These are phyloP conservation scores for Tardiomyces depauwii DNA, from an alignment of 1,139 yeast species.

Conservation along the genomic window DNA sequence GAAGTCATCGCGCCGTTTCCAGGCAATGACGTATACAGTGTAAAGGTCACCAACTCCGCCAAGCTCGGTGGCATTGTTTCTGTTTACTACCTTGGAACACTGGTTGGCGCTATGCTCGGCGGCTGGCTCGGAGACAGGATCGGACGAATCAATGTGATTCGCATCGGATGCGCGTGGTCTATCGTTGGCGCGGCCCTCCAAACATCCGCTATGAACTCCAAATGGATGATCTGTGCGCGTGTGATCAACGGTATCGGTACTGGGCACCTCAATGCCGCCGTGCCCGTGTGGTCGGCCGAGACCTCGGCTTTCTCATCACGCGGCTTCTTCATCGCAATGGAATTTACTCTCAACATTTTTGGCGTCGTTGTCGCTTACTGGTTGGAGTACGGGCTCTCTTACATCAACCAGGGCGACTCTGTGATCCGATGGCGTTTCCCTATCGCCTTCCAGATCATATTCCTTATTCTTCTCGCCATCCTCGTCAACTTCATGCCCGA, in stretches of 20 bases:
- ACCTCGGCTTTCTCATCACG: conserved; percentile 46
- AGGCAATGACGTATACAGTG: conserved; percentile 16
- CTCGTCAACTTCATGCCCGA: conserved; percentile 29
- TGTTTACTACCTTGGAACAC: conserved; percentile 28
- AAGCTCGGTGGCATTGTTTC: conserved; percentile 34
- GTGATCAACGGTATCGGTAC: conserved; percentile 49
- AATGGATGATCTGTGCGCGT: conserved; percentile 32
- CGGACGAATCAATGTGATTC: conserved; percentile 23
- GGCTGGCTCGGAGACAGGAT: conserved; percentile 19
- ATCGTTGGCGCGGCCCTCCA: conserved; percentile 25
- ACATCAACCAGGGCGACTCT: conserved; percentile 25
- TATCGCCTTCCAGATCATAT: conserved; percentile 23
- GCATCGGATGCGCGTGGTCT: conserved; percentile 21
- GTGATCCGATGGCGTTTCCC: conserved; percentile 21
- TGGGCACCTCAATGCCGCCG: conserved; percentile 49
- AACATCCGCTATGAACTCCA: conserved; percentile 19
- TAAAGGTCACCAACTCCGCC: conserved; percentile 24
- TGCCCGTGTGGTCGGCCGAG: conserved; percentile 50
- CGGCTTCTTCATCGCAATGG: conserved; percentile 46
- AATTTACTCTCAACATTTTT: conserved; percentile 58
- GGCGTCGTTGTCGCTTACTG: conserved; percentile 70
- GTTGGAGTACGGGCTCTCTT: conserved; percentile 68
- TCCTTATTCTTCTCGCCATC: conserved; percentile 19
- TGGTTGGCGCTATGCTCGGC: conserved; percentile 25
- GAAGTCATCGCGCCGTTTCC: conserved; percentile 8